Conservation (phyloP, 257 asterid genomes). For the Penstemon barbatus region DNA sequence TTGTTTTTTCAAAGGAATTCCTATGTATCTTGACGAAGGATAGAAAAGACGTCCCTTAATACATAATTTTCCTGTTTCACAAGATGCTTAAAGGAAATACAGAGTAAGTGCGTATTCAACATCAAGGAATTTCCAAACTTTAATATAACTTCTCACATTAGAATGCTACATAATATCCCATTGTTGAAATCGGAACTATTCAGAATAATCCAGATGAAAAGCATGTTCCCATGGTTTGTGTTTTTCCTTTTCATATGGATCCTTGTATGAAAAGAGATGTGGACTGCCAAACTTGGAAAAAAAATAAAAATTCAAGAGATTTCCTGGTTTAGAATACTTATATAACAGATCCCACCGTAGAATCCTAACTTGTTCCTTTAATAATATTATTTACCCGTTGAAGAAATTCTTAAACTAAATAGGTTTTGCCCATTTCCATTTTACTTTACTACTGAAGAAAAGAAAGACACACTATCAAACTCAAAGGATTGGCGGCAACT, state of each 20-base stretch:
- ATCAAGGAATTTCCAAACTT: background rate
- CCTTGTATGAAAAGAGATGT: background rate
- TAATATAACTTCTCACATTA: slow-evolving; percentile 5
- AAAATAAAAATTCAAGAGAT: too few species aligned
- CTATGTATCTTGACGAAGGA: slow-evolving; percentile 9
- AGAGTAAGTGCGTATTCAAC: too few species aligned
- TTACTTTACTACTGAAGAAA: too few species aligned
- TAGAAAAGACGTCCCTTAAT: background rate
- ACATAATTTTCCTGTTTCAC: background rate
- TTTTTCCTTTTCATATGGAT: background rate
- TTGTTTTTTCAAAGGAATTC: slow-evolving; percentile 1
- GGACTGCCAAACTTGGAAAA: too few species aligned
- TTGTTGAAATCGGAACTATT: slow-evolving; percentile 1
- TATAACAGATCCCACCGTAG: too few species aligned
- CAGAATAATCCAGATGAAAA: background rate
- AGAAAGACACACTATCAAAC: too few species aligned
- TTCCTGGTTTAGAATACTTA: too few species aligned
- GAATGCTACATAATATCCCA: slow-evolving; percentile 1
- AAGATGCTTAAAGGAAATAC: background rate
- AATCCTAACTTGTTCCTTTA: too few species aligned
- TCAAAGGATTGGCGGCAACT: too few species aligned
- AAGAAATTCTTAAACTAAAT: too few species aligned
- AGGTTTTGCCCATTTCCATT: too few species aligned
- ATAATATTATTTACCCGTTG: too few species aligned
- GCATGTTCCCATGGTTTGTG: background rate